A percentile compares a stretch with the other conserved stretches of the same genome.
These are phyloP conservation scores for Cercospora zeina DNA, from an alignment of 2,329 filamentous ascomycete genomes.

Conservation along the genomic window DNA sequence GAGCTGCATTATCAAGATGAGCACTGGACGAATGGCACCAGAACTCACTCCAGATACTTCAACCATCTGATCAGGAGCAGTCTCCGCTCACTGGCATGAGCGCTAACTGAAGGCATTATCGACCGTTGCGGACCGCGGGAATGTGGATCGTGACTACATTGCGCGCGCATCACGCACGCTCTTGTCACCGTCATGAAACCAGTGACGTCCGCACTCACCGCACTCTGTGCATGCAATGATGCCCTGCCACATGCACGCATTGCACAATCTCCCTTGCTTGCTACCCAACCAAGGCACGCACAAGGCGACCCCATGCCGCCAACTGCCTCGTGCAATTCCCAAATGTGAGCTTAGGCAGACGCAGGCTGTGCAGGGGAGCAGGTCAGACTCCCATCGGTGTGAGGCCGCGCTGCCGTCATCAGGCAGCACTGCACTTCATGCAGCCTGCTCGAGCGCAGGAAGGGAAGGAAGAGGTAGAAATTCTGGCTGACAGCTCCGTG, in stretches of 20 bases:
- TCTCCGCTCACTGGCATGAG: not conserved
- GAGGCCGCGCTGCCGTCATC: not conserved
- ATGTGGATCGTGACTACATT: not conserved
- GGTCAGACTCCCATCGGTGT: not conserved
- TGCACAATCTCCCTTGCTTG: not conserved
- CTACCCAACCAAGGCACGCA: not conserved
- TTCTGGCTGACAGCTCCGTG: slow-evolving; percentile 1
- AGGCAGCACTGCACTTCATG: not conserved
- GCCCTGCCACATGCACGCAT: not conserved
- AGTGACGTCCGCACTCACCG: not conserved
- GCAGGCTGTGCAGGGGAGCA: not conserved
- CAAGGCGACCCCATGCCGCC: not conserved
- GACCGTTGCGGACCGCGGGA: too few species aligned
- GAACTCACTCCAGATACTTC: too few species aligned
- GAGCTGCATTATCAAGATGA: not conserved
- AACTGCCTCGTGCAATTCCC: not conserved
- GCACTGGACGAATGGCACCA: not conserved
- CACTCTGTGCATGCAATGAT: not conserved
- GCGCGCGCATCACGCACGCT: not conserved
- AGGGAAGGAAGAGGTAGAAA: not conserved
- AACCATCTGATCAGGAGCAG: too few species aligned
- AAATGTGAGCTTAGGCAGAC: not conserved
- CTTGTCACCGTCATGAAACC: not conserved
- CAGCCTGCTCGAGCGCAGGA: not conserved
- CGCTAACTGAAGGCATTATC: not conserved